Conservation (phyloP, 306 rosid species). For the Pterocarpus santalinus region DNA sequence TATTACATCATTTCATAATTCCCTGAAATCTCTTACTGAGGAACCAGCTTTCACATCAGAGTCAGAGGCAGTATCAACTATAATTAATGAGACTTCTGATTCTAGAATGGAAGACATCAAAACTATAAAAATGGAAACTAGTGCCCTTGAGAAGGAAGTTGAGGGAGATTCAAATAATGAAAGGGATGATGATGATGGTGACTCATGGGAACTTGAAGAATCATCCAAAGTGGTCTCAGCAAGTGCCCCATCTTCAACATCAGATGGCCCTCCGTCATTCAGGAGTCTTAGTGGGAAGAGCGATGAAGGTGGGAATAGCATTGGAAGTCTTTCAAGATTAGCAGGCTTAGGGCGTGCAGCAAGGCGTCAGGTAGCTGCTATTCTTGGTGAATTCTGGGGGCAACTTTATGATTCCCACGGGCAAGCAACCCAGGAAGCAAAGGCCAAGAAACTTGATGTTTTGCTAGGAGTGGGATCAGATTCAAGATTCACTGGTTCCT, state of each 20-base stretch:
- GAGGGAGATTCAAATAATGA: constrained; percentile 64
- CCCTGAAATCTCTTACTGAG: constrained; percentile 47
- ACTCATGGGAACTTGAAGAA: constrained; percentile 83
- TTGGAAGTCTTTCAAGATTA: constrained; percentile 94
- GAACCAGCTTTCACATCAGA: constrained; percentile 56
- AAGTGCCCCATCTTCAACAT: constrained; percentile 57
- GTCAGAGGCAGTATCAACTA: constrained; percentile 54
- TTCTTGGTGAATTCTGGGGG: constrained; percentile 94
- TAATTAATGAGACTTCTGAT: constrained; percentile 58
- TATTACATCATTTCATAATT: constrained; percentile 44
- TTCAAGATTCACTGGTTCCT: constrained; percentile 54
- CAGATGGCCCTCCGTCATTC: constrained; percentile 91
- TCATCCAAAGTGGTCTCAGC: constrained; percentile 62
- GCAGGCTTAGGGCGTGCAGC: constrained; percentile 97
- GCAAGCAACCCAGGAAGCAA: constrained; percentile 68
- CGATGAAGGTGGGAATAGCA: constrained; percentile 84
- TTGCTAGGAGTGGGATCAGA: constrained; percentile 65
- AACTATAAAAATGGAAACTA: constrained; percentile 49
- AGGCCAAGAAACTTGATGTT: constrained; percentile 71
- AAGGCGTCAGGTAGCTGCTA: constrained; percentile 83
- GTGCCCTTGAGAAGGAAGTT: constrained; percentile 65
- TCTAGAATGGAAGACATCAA: constrained; percentile 46
- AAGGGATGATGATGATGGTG: constrained; percentile 82
- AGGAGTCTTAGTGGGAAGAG: constrained; percentile 91
- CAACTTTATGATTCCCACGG: constrained; percentile 88